These are phyloP conservation scores for Climacium dendroides DNA, from an alignment of 225 moss, liverwort and hornwort species.

Conservation along the genomic window DNA sequence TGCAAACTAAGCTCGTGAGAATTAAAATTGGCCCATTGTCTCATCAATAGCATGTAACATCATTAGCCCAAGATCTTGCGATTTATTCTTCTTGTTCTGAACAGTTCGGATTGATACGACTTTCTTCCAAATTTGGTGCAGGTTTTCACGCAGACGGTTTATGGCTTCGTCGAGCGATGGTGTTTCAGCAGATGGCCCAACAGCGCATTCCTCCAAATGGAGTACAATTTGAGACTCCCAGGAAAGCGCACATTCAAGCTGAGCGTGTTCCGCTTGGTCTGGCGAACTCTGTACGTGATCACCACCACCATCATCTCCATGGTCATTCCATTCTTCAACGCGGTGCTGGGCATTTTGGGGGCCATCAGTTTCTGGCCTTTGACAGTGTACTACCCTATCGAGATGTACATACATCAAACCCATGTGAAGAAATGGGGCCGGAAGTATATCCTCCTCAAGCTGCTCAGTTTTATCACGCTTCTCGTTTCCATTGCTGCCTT, in stretches of 20 bases:
- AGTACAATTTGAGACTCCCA: slow-evolving; percentile 19
- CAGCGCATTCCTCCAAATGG: slow-evolving; percentile 25
- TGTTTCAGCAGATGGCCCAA: slow-evolving; percentile 28
- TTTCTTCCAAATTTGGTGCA: background rate
- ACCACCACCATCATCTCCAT: slow-evolving; percentile 59
- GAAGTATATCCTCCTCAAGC: slow-evolving; percentile 22
- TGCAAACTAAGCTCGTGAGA: too few species aligned
- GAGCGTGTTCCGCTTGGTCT: slow-evolving; percentile 46
- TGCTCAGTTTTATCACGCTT: slow-evolving; percentile 40
- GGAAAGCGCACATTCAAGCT: slow-evolving; percentile 11
- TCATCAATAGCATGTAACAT: background rate
- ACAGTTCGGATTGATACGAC: background rate
- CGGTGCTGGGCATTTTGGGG: slow-evolving; percentile 57
- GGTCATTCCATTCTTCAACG: slow-evolving; percentile 76
- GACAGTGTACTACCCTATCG: slow-evolving; percentile 53
- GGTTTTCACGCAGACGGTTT: slow-evolving; percentile 80
- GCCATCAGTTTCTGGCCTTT: slow-evolving; percentile 73
- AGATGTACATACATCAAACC: slow-evolving; percentile 47
- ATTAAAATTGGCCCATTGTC: too few species aligned
- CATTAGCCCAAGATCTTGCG: background rate
- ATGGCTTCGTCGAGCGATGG: slow-evolving; percentile 30
- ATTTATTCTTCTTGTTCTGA: too few species aligned
- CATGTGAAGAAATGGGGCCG: slow-evolving; percentile 8
- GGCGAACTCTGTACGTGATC: slow-evolving; percentile 54
- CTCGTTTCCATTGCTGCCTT: slow-evolving; percentile 52